Evolutionary conservation across 805 yeast species (phyloP).

Genomic region (Candida silvicultrix): DNA sequence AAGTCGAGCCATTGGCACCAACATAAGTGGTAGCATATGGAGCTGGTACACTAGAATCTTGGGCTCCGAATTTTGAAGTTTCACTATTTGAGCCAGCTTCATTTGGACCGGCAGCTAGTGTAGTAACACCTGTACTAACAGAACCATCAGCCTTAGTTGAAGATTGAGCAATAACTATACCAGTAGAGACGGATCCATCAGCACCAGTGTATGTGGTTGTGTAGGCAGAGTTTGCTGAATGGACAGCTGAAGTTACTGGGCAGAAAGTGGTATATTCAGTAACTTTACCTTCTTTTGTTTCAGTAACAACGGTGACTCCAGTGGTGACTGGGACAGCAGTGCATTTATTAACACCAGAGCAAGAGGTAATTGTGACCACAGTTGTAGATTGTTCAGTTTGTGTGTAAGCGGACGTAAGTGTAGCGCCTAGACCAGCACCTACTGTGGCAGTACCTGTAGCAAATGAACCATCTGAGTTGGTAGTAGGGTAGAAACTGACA

Average conservation of each 20-base stretch:
- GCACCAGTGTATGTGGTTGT: no score
- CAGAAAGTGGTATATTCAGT: slow-evolving; percentile 28
- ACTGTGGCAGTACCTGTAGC: background rate
- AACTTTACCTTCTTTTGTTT: slow-evolving; percentile 12
- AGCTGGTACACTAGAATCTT: background rate
- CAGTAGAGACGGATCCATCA: no score
- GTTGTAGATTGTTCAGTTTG: background rate
- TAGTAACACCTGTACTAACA: background rate
- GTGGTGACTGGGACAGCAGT: slow-evolving; percentile 25
- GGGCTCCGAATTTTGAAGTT: no score
- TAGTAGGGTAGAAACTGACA: slow-evolving; percentile 20
- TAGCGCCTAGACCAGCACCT: background rate
- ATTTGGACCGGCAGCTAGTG: background rate
- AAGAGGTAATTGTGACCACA: background rate
- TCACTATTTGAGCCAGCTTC: background rate
- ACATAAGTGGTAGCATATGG: background rate
- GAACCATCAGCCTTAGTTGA: background rate
- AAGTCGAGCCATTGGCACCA: background rate
- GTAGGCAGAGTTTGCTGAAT: no score
- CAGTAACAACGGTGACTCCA: slow-evolving; percentile 17
- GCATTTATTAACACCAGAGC: background rate
- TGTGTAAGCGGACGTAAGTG: background rate
- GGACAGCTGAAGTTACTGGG: slow-evolving; percentile 18
- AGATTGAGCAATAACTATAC: background rate
- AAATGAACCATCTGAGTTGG: background rate